Evolutionary conservation across 768 basidiomycete species (phyloP), one percentile per base, ranked within the genome.

Genomic region (Clathrus columnatus): DNA sequence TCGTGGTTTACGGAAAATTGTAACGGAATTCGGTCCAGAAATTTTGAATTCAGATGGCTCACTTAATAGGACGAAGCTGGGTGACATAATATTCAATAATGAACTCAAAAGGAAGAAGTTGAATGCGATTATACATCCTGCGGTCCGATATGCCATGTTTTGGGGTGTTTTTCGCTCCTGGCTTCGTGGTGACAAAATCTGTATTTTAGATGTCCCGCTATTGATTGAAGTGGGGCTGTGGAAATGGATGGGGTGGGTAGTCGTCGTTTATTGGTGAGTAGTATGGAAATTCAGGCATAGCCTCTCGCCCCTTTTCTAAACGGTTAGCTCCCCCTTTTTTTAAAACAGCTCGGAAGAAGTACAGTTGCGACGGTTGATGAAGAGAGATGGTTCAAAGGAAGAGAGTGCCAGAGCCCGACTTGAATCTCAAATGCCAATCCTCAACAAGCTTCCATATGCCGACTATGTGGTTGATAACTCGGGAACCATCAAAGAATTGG

Each of bases 401-500:
- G 74, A 79, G 27, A 87, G 85, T 23, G 96, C 95, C 0, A 70
- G 74, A 28, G 69, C 87, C 0, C 82, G 96, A 5, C 76, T 97
- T 18, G 73, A 78, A 21, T 80, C 94, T 0, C 95, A 98, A 68
- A 69, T 92, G 48, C 78, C 91, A 0, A 86, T 96, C 44, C 64
- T 79, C 0, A 73, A 82, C 30, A 99, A 98, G 66, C 72, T 92
- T 4, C 62, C 72, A n/a, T 93, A 89, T 59, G 94, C 92, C 3
- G 91, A 94, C 64, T 65, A 81, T 50, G 82, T 96, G 48, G 66
- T 98, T 28, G 93, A 97, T 70, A 98, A 98, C 67, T 90, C 89
- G 5, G 91, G 91, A 1, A 74, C 84, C 0, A 70, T 73, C 7
- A 67, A 75, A 30, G 91, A 93, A 56, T 73, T 97, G 8, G 74